phyloP scores from a whole-genome alignment of 2,329 filamentous ascomycete species.

The Grosmannia penicillata region DNA sequence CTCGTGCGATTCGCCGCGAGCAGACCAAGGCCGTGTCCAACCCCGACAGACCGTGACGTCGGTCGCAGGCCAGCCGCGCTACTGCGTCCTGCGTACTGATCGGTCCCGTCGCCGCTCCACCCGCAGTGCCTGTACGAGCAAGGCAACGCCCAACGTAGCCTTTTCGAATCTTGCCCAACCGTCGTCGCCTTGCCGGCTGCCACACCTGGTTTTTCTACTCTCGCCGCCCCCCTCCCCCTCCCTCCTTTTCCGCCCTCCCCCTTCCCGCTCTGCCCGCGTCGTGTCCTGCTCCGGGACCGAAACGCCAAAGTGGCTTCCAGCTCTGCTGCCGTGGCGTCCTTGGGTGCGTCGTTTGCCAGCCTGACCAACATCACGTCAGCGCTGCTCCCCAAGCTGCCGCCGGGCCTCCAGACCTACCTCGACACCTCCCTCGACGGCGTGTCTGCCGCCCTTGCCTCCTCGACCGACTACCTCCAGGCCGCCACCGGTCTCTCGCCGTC shows the following conservation, averaged over 20 bases:
- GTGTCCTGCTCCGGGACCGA: constrained; percentile 25
- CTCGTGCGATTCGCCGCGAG: too few relatives aligned
- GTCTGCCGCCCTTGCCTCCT: constrained; percentile 31
- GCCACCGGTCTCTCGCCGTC: constrained; percentile 34
- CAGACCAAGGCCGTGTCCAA: too few relatives aligned
- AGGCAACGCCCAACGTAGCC: too few relatives aligned
- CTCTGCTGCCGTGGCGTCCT: constrained; percentile 42
- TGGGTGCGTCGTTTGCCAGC: constrained; percentile 36
- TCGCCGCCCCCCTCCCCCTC: too few relatives aligned
- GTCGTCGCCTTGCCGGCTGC: too few relatives aligned
- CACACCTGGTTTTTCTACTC: too few relatives aligned
- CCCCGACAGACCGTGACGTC: too few relatives aligned
- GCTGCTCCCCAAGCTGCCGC: constrained; percentile 22
- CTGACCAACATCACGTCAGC: constrained; percentile 40
- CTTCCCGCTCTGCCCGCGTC: neutral
- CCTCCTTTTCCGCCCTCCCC: neutral
- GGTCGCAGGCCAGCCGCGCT: too few relatives aligned
- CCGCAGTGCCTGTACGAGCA: too few relatives aligned
- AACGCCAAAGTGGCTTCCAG: constrained; percentile 47
- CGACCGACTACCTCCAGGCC: constrained; percentile 34
- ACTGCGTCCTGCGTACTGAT: too few relatives aligned
- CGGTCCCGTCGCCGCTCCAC: too few relatives aligned
- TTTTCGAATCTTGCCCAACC: too few relatives aligned
- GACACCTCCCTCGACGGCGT: constrained; percentile 35
- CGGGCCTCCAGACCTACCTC: constrained; percentile 40